Evolutionary conservation across 805 yeast genomes (phyloP), one percentile per base, ranked within the genome.

Genomic region (Candida manassasensis): DNA sequence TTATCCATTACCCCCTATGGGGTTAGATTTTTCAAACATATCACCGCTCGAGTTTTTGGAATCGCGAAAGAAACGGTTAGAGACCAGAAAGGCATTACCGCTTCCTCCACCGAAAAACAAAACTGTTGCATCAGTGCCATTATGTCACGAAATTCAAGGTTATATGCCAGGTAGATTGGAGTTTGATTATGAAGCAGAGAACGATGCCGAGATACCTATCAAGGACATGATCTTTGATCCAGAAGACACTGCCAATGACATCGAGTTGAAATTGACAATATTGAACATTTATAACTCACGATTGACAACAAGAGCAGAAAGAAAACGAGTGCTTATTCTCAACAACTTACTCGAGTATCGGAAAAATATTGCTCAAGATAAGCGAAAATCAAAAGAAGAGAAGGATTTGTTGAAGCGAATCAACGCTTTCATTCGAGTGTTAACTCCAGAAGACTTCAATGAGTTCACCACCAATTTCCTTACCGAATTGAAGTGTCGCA

Each of bases 101-200:
- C 60, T 85, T 43, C 94, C 94, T 9, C 74, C 78, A 6, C 93
- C 94, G 19, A 89, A 88, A 35, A 77, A 80, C 41, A 93, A 90
- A 55, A 87, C 94, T 4, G 79, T 84, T 31, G 89, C 96, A 0
- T 87, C 97, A 5, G 90, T 84, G 5, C 99, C 99, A 0, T 73
- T 93, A 38, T 89, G 97, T 63, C 97, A 94, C 53, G 97, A 94
- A 51, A 78, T 93, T 42, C 97, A 93, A 57, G 97, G 96, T 3
- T 93, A 81, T 56, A 93, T 93, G 99, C 99, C 99, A 26, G 99
- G 97, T 28, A 77, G 99, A 52, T 67, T 93, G 42, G 99, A 93
- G 58, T 93, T 93, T 57, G 99, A 93, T 51, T 86, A 82, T 40
- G 99, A 93, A 57, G 88, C 84, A 26, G 98, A 93, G 55, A 93